Conservation (phyloP, 2,329 filamentous ascomycete species). For the Sphaerulina musiva region DNA sequence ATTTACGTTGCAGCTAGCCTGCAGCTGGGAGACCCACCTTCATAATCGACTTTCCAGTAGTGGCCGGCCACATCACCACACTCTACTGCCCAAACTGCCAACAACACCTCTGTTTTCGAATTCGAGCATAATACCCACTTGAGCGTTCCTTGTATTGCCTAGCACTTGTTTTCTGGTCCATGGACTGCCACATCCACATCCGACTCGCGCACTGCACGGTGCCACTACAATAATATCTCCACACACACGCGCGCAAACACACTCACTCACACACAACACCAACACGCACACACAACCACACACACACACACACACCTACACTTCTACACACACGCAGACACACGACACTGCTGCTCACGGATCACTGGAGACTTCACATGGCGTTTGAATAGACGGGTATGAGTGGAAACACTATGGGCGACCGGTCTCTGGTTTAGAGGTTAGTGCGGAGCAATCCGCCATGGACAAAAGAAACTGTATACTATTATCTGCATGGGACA, state of each 20-base stretch:
- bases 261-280: no score
- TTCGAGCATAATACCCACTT: constrained; percentile 21
- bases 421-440: constrained; percentile 15
- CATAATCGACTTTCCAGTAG: constrained; percentile 2
- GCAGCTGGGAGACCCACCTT: constrained; percentile 8
- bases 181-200: constrained; percentile 1
- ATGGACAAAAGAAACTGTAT: constrained; percentile 16
- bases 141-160: constrained; percentile 20
- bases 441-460: constrained; percentile 20
- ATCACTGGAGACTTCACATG: constrained; percentile 8
- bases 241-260: neutral
- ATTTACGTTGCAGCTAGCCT: constrained; percentile 11
- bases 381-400: constrained; percentile 20
- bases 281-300: no score
- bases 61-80: constrained; percentile 8
- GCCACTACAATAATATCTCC: constrained; percentile 2
- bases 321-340: no score
- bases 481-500: constrained; percentile 14
- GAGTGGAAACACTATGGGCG: constrained; percentile 17
- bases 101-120: constrained; percentile 5
- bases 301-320: constrained; percentile 1
- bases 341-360: constrained; percentile 9
- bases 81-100: neutral
- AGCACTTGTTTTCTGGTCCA: constrained; percentile 10
- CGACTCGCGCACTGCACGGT: constrained; percentile 1